A percentile compares a stretch with the other conserved stretches of the same genome.
phyloP scores from a whole-genome alignment of 192 early-diverging fungal genomes.

The Backusella sp. region DNA sequence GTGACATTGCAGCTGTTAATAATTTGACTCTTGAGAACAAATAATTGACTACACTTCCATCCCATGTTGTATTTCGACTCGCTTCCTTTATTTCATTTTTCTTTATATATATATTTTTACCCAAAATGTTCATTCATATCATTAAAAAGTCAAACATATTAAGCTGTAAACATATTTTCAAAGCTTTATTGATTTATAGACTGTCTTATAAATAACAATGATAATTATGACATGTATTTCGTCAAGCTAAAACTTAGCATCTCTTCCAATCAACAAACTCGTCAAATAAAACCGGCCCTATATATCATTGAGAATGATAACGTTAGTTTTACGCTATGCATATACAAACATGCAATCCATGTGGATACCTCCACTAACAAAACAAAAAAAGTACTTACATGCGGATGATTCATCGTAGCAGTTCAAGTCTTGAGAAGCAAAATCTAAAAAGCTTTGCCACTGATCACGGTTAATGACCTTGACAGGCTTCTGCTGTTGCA shows the following conservation, averaged over 20 bases:
- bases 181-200: background rate
- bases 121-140: slow-evolving; percentile 6
- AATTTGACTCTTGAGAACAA: slow-evolving; percentile 32
- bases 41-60: background rate
- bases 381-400: slow-evolving; percentile 44
- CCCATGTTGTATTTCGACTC: background rate
- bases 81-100: background rate
- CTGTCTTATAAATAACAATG: background rate
- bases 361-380: background rate
- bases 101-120: background rate
- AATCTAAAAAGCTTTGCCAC: slow-evolving; percentile 66
- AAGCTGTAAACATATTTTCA: background rate
- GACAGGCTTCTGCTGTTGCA: slow-evolving; percentile 48
- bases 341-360: background rate
- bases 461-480: slow-evolving; percentile 68
- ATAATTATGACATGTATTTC: background rate
- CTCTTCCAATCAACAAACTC: slow-evolving; percentile 65
- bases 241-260: background rate
- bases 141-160: background rate
- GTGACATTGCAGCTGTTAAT: slow-evolving; percentile 38
- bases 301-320: background rate
- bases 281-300: slow-evolving; percentile 68
- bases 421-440: slow-evolving; percentile 48
- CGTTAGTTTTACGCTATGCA: background rate
- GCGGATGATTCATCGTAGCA: slow-evolving; percentile 61